Evolutionary conservation across 2,329 filamentous ascomycete species (phyloP), one percentile per base, ranked within the genome.

Genomic region (Cyanodermella asteris): DNA sequence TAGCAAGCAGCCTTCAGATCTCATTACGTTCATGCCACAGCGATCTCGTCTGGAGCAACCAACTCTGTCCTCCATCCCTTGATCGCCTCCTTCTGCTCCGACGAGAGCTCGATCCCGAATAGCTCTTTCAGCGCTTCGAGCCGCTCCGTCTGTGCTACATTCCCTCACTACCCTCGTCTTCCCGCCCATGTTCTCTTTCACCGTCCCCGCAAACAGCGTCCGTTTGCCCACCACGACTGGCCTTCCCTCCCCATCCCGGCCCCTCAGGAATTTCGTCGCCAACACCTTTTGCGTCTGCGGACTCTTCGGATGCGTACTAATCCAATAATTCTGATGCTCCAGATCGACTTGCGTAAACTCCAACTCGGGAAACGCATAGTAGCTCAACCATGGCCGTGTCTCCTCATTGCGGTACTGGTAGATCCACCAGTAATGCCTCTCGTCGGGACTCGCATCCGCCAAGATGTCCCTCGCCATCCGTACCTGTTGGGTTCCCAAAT

Each of bases 401-500:
- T 27, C 13, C 0, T 36, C 36, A 25, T 55, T 55, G 1, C 50
- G 44, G 25, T 41, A 44, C 30, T 44, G 36, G 18, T 42, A 71
- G 30, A n/a, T n/a, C n/a, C 70, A 55, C 66, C 64, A 72, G 19
- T 59, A 44, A 29, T 55, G 56, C 5, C 47, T 43, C 14, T 44
- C 42, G 18, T 47, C 38, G n/a, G 39, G 31, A 2, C 26, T 32
- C 14, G 51, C 46, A 30, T 59, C 44, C 1, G 58, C 51, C 18
- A 68, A 55, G 22, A 49, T 48, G 19, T 53, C 51, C 6, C 50
- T 42, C 4, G 57, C 38, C 3, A 68, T 47, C 1, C 61, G 57
- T n/a, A 64, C 47, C 28, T 64, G 46, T 36, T 70, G 64, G 2
- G 51, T 43, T 7, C 61, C 64, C n/a, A 65, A 40, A 39, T 65